A percentile compares a stretch with the other conserved stretches of the same genome.
phyloP scores from a whole-genome alignment of 441 rosid genomes.

The Mallotus repandus region DNA sequence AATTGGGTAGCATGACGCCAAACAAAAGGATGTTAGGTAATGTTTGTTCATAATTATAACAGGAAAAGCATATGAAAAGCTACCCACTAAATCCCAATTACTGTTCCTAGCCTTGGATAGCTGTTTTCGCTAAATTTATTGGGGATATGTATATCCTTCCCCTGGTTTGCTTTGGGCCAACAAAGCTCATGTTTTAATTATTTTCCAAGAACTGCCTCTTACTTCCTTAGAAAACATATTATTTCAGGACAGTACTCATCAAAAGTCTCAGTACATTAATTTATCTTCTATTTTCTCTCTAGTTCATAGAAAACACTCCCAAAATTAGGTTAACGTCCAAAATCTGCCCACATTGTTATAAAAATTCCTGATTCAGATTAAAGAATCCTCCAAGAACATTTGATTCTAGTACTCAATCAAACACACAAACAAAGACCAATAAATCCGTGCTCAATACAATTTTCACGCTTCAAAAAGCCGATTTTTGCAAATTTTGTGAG shows the following conservation, averaged over 20 bases:
- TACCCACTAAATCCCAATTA: slow-evolving; percentile 22
- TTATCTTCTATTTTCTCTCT: background rate
- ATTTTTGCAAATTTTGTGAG: background rate
- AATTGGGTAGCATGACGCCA: slow-evolving; percentile 24
- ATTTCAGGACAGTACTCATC: background rate
- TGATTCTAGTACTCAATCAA: slow-evolving; percentile 11
- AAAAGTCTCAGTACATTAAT: background rate
- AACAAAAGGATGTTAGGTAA: slow-evolving; percentile 28
- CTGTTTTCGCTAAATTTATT: slow-evolving; percentile 16
- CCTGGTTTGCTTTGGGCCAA: background rate
- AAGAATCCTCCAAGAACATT: slow-evolving; percentile 1
- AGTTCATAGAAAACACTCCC: background rate
- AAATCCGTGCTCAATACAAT: background rate
- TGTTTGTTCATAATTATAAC: slow-evolving; percentile 23
- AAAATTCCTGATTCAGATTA: background rate
- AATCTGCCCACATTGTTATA: background rate
- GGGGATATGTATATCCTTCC: background rate
- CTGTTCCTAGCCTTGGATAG: slow-evolving; percentile 22
- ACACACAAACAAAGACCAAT: background rate
- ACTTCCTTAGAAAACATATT: background rate
- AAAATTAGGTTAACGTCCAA: background rate
- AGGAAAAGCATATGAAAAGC: slow-evolving; percentile 21
- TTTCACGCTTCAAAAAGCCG: background rate
- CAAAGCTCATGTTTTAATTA: background rate
- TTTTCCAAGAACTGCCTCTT: background rate